Evolutionary conservation across 129 eudicot genomes (phyloP), one percentile per base, ranked within the genome.

Genomic region (Oenanthe sinensis): DNA sequence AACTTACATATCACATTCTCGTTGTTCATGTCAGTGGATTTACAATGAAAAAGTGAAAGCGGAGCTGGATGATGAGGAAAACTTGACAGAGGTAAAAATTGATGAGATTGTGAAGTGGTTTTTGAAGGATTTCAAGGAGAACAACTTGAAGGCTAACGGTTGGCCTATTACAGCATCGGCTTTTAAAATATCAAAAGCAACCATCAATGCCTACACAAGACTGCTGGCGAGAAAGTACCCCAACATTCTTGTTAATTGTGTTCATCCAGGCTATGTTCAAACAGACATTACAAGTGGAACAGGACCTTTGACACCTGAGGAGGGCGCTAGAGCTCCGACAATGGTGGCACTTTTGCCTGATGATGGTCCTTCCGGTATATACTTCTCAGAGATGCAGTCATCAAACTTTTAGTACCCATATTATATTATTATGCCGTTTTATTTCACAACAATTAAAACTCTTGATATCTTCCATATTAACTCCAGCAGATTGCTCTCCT

Each of bases 221-320:
- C 12, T 72, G 36, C 22, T 42, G 4, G 83, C 83, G 17, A 42
- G 39, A 60, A 80, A 73, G 11, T 43, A 33, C 30, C 74, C 83
- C 20, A 4, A 13, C 1, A n/a, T 80, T 5, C 17, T n/a, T 17
- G 50, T 80, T 10, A 80, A 80, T 44, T n/a, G 39, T 68, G 74
- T 68, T 33, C 74, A 68, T 68, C 74, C 74, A 30, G 74, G 74
- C n/a, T 33, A 68, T 68, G 74, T 68, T 8, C 74, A 68, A 68
- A 68, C 45, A 68, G 74, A 82, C 50, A 19, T 85, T 1, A 82
- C 73, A 48, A 28, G 14, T 33, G 65, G 80, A 44, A 75, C 67
- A 1, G 86, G 88, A 8, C 10, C 28, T 24, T 39, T 84, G 20
- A 55, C 82, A 6, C 79, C 75, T 3, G 85, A 84, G 74, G 80